Percentiles rank a stretch among this genome's conserved stretches.
Evolutionary conservation across 768 basidiomycete species (phyloP).

Genomic region (Macrocybe gigantea): DNA sequence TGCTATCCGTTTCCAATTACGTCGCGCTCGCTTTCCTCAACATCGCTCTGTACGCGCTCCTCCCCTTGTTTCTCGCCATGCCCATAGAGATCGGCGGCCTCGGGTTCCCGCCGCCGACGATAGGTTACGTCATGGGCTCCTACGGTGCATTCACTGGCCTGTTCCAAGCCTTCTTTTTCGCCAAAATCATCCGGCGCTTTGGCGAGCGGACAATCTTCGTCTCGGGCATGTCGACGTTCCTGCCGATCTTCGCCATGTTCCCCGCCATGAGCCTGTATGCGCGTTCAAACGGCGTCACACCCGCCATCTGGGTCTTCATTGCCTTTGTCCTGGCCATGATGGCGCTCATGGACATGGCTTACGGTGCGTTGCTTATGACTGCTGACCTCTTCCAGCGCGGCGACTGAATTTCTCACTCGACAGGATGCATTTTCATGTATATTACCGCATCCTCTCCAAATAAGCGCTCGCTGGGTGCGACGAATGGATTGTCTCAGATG

Average conservation of each 20-base stretch:
- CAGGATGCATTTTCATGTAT: slow-evolving; percentile 46
- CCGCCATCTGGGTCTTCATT: slow-evolving; percentile 1
- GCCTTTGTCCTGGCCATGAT: slow-evolving; percentile 1
- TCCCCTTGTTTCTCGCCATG: slow-evolving; percentile 51
- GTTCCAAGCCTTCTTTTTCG: slow-evolving; percentile 44
- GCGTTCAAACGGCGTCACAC: not conserved
- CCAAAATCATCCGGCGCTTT: slow-evolving; percentile 34
- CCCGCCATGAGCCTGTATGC: slow-evolving; percentile 2
- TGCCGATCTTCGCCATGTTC: slow-evolving; percentile 29
- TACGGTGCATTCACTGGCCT: slow-evolving; percentile 47
- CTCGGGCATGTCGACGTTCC: slow-evolving; percentile 24
- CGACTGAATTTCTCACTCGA: not conserved
- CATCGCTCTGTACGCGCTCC: slow-evolving; percentile 31
- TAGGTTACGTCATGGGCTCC: slow-evolving; percentile 42
- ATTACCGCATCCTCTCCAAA: slow-evolving; percentile 45
- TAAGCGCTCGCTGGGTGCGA: slow-evolving; percentile 43
- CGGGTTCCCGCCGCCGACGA: slow-evolving; percentile 42
- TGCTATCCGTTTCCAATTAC: slow-evolving; percentile 55
- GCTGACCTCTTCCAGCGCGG: not conserved
- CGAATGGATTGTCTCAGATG: slow-evolving; percentile 45
- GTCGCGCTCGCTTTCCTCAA: slow-evolving; percentile 44
- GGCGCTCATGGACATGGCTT: slow-evolving; percentile 9
- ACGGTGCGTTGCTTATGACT: not conserved
- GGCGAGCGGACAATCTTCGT: slow-evolving; percentile 44
- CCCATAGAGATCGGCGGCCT: slow-evolving; percentile 47